Evolutionary conservation across 2,329 filamentous ascomycete species (phyloP), one percentile per base, ranked within the genome.

Genomic region (Hysterium pulicare): DNA sequence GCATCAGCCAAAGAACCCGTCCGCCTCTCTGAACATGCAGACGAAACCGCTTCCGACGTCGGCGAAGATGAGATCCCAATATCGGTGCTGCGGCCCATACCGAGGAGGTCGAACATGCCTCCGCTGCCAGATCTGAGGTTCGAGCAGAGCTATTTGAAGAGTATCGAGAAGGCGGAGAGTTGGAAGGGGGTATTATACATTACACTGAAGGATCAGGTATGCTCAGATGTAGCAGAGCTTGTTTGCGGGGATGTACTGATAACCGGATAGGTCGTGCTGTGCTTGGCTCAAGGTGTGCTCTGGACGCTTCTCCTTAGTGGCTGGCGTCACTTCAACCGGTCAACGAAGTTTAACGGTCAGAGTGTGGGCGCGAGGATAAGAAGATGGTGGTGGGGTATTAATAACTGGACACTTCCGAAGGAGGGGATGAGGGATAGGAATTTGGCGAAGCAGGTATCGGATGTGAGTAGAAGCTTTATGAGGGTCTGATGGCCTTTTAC

Each of bases 131-230:
- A 98, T 71, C 74, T 98, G 53, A 82, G 93, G 33, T 97, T 97
- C 70, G 93, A 98, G 72, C 93, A 98, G 77, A 96, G 90, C 75
- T 98, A 98, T 68, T 78, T 98, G 42, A 85, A 87, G 57, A 95
- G 90, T 70, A 86, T 98, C 55, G 80, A 84, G 51, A 76, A 81
- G 42, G 89, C 90, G 26, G 81, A 93, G 52, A 83, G 81, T 19
- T 90, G 84, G 82, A 84, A 86, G 72, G 81, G 82, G 64, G 80
- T 98, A 23, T 77, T 80, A 6, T 86, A 85, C 72, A 91, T 98
- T 54, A 98, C 93, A 15, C 67, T 87, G 26, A 77, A 88, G 59
- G 93, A 98, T 68, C 93, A 96, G 79, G 86, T 93, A 72, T 38
- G 67, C 55, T 35, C 42, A 11, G 5, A 19, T 9, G 5, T 22